phyloP scores from a whole-genome alignment of 352 stramenopile genomes.

The Lagenidium giganteum region DNA sequence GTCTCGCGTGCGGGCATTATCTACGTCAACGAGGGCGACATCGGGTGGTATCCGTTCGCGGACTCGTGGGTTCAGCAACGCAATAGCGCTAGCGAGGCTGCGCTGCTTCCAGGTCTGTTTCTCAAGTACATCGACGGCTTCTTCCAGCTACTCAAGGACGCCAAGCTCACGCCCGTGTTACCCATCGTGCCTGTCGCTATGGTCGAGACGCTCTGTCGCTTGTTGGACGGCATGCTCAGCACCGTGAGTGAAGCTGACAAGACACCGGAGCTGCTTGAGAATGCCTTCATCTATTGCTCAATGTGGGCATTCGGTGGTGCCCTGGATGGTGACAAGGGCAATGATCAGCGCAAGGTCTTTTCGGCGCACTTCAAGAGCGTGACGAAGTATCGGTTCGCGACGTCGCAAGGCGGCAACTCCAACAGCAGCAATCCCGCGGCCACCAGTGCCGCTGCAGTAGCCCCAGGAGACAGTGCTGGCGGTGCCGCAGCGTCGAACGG shows the following conservation, averaged over 20 bases:
- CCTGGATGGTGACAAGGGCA: constrained; percentile 83
- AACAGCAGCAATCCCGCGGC: background rate
- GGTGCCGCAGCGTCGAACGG: background rate
- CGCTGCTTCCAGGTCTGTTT: constrained; percentile 87
- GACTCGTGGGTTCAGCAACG: constrained; percentile 91
- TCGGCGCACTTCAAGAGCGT: constrained; percentile 51
- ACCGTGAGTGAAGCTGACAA: constrained; percentile 78
- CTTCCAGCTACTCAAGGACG: constrained; percentile 67
- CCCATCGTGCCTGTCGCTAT: constrained; percentile 46
- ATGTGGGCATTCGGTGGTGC: constrained; percentile 95
- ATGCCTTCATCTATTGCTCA: constrained; percentile 93
- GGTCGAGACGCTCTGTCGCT: constrained; percentile 89
- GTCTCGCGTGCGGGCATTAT: constrained; percentile 96
- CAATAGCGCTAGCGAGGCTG: constrained; percentile 77
- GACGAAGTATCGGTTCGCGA: constrained; percentile 61
- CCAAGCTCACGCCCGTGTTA: constrained; percentile 53
- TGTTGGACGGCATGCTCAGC: constrained; percentile 91
- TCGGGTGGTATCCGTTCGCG: constrained; percentile 92
- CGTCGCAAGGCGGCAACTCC: background rate
- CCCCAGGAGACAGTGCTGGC: background rate
- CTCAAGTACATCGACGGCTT: constrained; percentile 91
- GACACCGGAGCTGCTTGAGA: constrained; percentile 86
- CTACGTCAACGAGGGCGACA: constrained; percentile 92
- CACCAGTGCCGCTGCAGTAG: background rate
- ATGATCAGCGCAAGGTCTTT: constrained; percentile 56